Percentiles rank a stretch among this genome's conserved stretches.
Evolutionary conservation across 2,329 filamentous ascomycete species (phyloP).

Genomic region (Hypoxylon sp.): DNA sequence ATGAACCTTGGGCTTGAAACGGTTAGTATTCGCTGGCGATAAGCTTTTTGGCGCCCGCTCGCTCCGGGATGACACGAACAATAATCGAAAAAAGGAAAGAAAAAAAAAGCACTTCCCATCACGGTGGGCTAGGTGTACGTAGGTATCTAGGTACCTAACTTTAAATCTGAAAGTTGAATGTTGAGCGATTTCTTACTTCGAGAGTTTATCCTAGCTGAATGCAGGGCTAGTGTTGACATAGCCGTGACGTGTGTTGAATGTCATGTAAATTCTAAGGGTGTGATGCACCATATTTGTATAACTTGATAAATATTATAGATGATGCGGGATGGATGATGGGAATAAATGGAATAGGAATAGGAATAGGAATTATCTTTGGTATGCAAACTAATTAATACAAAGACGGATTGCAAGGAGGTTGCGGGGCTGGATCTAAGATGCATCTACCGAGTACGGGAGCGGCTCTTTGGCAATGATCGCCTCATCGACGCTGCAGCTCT

Average conservation of each 20-base stretch:
- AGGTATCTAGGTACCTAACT: constrained; percentile 6
- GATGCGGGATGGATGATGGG: background rate
- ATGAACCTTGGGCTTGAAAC: background rate
- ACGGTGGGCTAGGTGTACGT: background rate
- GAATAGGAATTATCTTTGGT: background rate
- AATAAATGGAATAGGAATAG: background rate
- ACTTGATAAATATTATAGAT: background rate
- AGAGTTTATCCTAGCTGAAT: constrained; percentile 19
- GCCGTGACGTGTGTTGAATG: constrained; percentile 22
- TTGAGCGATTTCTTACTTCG: background rate
- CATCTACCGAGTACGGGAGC: constrained; percentile 23
- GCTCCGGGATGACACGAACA: background rate
- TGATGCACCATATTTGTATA: background rate
- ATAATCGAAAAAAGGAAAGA: too few species aligned
- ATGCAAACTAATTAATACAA: background rate
- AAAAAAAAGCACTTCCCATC: background rate
- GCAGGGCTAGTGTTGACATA: constrained; percentile 21
- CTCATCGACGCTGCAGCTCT: constrained; percentile 28
- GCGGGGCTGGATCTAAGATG: constrained; percentile 30
- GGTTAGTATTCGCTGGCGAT: background rate
- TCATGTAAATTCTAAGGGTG: constrained; percentile 1
- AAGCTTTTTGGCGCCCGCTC: constrained; percentile 13
- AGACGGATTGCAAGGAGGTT: constrained; percentile 3
- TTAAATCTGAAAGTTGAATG: background rate
- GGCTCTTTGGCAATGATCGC: constrained; percentile 37